Percentiles rank a stretch among this genome's conserved stretches.
Conservation (phyloP, 2,329 filamentous ascomycete species). For the Phialocephala subalpina region DNA sequence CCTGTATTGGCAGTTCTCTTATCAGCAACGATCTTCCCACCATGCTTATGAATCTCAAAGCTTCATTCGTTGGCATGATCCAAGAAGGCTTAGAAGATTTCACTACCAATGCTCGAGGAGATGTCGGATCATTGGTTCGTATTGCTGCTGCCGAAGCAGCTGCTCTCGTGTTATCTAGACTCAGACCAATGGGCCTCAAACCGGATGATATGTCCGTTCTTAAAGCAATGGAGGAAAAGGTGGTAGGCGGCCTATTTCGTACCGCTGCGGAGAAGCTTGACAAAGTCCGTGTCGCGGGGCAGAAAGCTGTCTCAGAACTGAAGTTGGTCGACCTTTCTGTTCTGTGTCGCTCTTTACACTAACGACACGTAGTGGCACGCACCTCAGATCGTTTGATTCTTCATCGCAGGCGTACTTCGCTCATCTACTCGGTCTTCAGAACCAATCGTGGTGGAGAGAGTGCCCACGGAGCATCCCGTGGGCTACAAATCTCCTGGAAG, state of each 20-base stretch:
- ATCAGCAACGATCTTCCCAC: conserved; percentile 35
- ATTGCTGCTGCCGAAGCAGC: conserved; percentile 78
- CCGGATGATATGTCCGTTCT: conserved; percentile 13
- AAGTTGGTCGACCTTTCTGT: not conserved
- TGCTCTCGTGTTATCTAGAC: not conserved
- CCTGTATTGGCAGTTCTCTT: no score
- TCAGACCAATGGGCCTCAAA: not conserved
- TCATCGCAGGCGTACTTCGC: conserved; percentile 33
- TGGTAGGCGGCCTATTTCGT: conserved; percentile 56
- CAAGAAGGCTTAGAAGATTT: conserved; percentile 81
- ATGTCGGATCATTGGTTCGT: conserved; percentile 87
- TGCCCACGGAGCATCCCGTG: conserved; percentile 47
- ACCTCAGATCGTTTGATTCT: conserved; percentile 5
- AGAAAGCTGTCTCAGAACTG: conserved; percentile 49
- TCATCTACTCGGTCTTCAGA: conserved; percentile 33
- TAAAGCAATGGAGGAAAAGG: conserved; percentile 25
- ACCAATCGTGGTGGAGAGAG: conserved; percentile 28
- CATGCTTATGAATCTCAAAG: conserved; percentile 20
- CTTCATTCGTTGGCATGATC: conserved; percentile 45
- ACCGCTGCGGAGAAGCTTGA: conserved; percentile 91
- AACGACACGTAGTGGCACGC: not conserved
- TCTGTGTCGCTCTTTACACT: conserved; percentile 26
- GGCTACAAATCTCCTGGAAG: conserved; percentile 66
- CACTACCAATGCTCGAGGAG: conserved; percentile 86
- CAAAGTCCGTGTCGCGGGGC: conserved; percentile 76